Evolutionary conservation across 305 asterid species (phyloP), one percentile per base, ranked within the genome.

Genomic region (Caryopteris hybrid): DNA sequence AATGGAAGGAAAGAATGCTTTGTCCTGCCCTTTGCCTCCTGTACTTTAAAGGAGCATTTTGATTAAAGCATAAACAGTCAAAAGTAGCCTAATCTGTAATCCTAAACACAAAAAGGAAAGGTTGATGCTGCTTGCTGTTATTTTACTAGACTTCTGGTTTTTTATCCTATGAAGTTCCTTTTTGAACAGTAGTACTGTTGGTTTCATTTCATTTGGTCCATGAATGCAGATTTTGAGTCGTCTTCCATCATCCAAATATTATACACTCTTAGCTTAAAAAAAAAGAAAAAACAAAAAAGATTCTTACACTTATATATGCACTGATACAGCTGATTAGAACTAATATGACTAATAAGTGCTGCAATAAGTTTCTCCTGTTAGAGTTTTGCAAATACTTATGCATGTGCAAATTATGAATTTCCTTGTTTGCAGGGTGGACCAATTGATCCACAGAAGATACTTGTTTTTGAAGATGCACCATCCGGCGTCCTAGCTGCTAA

Each of bases 391-490:
- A 55, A 21, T 16, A 64, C 25, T 51, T 34, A 29, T 58, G 23
- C 58, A 51, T 11, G 20, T 62, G 41, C 4, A 47, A 56, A 42
- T 31, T 29, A 66, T 39, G 34, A 36, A 53, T 12, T 64, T 72
- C 38, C 69, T 71, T 77, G 57, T 76, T 69, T 60, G 64, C 82
- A 93, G 96, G 94, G 86, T 48, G 95, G 86, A 75, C 80, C 88
- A 20, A 68, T 86, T 52, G 86, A 87, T 76, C 86, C 90, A 38
- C 48, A 14, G 9, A 84, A 83, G 42, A 79, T 84, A 74, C 95
- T 94, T 71, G 99, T 94, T 63, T 94, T 94, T 64, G 99, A 94
- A 80, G 99, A 94, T 80, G 96, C 97, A 20, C 97, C 97, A 18
- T 74, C 90, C 9, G 99, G 99, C 41, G 96, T 91, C 77, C 88